Conservation (phyloP, 495 filamentous ascomycete genomes). For the Niebla homalea region DNA sequence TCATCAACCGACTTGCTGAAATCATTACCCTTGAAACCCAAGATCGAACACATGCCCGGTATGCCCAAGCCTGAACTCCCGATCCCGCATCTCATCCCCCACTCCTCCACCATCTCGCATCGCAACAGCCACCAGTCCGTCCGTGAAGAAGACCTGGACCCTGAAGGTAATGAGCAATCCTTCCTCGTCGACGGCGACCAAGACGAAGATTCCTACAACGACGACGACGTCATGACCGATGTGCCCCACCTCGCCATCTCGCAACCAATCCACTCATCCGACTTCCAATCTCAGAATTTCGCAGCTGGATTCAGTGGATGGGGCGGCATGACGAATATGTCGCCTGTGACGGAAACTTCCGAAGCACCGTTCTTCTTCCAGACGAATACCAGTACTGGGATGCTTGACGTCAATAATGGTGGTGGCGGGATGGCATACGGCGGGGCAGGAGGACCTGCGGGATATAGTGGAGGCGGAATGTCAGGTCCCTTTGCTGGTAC, state of each 20-base stretch:
- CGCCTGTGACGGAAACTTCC: not conserved
- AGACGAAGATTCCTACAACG: slow-evolving; percentile 9
- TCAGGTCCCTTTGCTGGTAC: slow-evolving; percentile 10
- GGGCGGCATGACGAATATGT: not conserved
- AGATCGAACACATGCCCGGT: slow-evolving; percentile 21
- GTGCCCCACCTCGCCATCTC: not conserved
- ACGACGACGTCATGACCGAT: slow-evolving; percentile 2
- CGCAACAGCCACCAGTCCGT: too few relatives aligned
- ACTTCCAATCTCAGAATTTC: not conserved
- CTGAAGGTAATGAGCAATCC: not conserved
- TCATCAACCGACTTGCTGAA: slow-evolving; percentile 32
- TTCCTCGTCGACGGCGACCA: slow-evolving; percentile 3
- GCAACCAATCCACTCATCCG: not conserved
- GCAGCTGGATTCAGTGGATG: not conserved
- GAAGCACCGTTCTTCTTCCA: slow-evolving; percentile 4
- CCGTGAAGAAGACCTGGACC: slow-evolving; percentile 2
- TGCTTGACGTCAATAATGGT: not conserved
- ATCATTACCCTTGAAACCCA: slow-evolving; percentile 34
- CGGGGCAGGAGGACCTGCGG: too few relatives aligned
- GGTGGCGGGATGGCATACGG: not conserved
- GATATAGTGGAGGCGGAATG: not conserved
- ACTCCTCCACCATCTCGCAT: not conserved
- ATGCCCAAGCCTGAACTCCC: slow-evolving; percentile 10
- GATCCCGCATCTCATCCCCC: slow-evolving; percentile 10
- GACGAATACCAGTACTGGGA: not conserved